These are phyloP conservation scores for Lentinus tigrinus DNA, from an alignment of 768 basidiomycete genomes.

Conservation along the genomic window DNA sequence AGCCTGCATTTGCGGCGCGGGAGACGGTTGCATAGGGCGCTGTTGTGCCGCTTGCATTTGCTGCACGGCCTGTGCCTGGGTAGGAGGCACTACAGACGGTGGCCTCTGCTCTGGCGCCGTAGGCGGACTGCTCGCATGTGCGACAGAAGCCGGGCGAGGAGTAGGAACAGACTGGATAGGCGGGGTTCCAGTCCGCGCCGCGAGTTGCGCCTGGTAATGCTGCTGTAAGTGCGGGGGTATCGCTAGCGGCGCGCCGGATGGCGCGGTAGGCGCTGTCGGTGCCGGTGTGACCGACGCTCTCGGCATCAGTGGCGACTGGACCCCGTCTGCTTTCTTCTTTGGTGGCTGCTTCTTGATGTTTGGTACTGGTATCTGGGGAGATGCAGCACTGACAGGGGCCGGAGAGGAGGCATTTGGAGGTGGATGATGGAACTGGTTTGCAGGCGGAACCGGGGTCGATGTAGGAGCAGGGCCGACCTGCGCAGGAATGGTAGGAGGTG, in stretches of 20 bases:
- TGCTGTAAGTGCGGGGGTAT: constrained; percentile 26
- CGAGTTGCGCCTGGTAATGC: constrained; percentile 13
- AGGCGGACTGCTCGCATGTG: constrained; percentile 16
- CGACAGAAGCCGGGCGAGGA: constrained; percentile 9
- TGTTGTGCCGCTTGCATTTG: constrained; percentile 16
- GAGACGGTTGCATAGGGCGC: constrained; percentile 20
- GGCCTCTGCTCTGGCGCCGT: constrained; percentile 12
- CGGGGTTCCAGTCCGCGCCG: constrained; percentile 11
- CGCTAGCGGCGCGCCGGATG: constrained; percentile 16
- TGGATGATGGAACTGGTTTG: neutral
- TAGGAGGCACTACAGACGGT: constrained; percentile 5
- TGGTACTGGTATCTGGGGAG: neutral
- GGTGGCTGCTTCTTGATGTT: constrained; percentile 6
- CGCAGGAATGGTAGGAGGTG: neutral
- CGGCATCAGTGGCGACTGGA: constrained; percentile 13
- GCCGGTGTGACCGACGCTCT: constrained; percentile 20
- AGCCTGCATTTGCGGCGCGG: constrained; percentile 12
- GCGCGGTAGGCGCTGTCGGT: constrained; percentile 8
- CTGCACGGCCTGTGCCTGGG: constrained; percentile 2
- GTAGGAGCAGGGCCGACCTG: neutral
- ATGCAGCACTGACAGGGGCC: constrained; percentile 1
- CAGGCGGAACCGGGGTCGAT: constrained; percentile 3
- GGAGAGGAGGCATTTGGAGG: constrained; percentile 2
- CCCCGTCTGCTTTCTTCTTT: constrained; percentile 4
- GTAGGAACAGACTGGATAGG: constrained; percentile 16